Conservation (phyloP, 345 rosid genomes). For the Jatropha curcas region DNA sequence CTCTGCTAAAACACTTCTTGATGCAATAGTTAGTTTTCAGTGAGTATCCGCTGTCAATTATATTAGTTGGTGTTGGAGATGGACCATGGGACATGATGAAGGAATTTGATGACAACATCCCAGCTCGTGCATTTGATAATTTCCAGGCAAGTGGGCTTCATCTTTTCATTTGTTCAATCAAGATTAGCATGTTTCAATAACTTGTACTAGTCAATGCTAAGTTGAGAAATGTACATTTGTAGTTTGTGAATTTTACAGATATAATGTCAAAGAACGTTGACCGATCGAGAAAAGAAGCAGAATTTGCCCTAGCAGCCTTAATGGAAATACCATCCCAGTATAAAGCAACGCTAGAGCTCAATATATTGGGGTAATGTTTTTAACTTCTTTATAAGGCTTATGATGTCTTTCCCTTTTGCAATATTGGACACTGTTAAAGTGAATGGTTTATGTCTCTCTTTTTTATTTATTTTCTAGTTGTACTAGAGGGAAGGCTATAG, state of each 20-base stretch:
- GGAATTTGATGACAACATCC: conserved; percentile 95
- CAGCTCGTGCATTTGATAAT: conserved; percentile 87
- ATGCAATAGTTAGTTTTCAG: conserved; percentile 39
- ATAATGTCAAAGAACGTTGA: conserved; percentile 79
- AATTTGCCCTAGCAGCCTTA: conserved; percentile 85
- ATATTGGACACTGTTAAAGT: not conserved
- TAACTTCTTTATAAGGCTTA: not conserved
- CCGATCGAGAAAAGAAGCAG: conserved; percentile 70
- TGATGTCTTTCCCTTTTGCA: not conserved
- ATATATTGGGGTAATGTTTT: conserved; percentile 65
- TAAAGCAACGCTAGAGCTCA: conserved; percentile 86
- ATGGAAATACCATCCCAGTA: conserved; percentile 98
- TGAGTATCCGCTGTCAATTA: conserved; percentile 79
- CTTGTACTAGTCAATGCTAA: conserved; percentile 2
- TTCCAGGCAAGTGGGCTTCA: conserved; percentile 62
- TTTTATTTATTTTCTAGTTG: conserved; percentile 35
- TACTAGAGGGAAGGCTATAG: conserved; percentile 47
- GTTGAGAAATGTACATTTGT: conserved; percentile 5
- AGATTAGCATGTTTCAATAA: not conserved
- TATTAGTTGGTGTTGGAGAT: conserved; percentile 96
- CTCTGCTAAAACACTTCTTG: not conserved
- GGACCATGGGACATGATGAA: conserved; percentile 99
- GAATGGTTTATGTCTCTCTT: not conserved
- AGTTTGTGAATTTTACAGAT: conserved; percentile 95
- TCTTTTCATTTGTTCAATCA: not conserved